Conservation (phyloP, 768 basidiomycete species). For the Cyclocybe cylindracea region DNA sequence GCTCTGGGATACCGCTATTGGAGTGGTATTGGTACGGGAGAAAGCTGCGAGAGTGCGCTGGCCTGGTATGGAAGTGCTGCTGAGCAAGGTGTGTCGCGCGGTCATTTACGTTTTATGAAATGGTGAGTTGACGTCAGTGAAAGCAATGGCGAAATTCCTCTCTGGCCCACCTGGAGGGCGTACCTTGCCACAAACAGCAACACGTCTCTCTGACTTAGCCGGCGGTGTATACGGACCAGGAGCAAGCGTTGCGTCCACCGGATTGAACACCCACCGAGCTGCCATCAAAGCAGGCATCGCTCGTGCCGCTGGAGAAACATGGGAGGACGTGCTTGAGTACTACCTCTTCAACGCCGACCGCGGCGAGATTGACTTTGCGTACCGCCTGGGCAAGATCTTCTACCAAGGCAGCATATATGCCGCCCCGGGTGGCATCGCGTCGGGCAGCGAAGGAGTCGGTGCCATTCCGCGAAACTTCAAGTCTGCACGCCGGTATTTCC, state of each 20-base stretch:
- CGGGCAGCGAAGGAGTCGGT: constrained; percentile 91
- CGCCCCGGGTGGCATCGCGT: constrained; percentile 74
- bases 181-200: constrained; percentile 79
- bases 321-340: constrained; percentile 91
- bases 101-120: not conserved
- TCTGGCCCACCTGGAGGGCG: constrained; percentile 91
- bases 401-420: constrained; percentile 95
- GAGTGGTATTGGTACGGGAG: constrained; percentile 91
- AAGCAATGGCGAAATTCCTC: constrained; percentile 79
- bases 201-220: constrained; percentile 82
- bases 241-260: constrained; percentile 91
- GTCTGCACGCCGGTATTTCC: constrained; percentile 82
- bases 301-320: constrained; percentile 87
- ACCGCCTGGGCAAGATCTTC: constrained; percentile 91
- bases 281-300: constrained; percentile 85
- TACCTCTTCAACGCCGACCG: constrained; percentile 95
- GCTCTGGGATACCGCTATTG: constrained; percentile 92
- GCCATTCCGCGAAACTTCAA: constrained; percentile 80
- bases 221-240: constrained; percentile 97
- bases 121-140: not conserved
- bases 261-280: constrained; percentile 66
- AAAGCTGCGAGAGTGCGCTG: constrained; percentile 81
- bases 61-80: constrained; percentile 91
- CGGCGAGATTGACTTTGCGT: constrained; percentile 86
- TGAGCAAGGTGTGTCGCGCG: constrained; percentile 61